A percentile compares a stretch with the other conserved stretches of the same genome.
Evolutionary conservation across 208 protist species (phyloP).

Genomic region (Trichomonas gallinae): DNA sequence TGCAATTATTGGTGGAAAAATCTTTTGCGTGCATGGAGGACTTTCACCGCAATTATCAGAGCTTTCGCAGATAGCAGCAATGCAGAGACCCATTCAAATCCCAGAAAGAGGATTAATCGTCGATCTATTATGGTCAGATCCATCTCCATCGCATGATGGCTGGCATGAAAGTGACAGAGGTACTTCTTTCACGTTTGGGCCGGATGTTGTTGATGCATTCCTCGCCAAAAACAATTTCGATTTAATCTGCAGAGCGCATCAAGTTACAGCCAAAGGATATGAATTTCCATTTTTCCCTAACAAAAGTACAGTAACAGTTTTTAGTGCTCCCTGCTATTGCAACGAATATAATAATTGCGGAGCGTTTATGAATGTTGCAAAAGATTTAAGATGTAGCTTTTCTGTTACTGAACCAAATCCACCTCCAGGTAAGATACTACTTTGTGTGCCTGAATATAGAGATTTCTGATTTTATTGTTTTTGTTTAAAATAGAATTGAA

Average conservation of each 20-base stretch:
- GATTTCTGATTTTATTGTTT: neutral
- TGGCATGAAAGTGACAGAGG: conserved; percentile 93
- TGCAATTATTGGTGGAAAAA: conserved; percentile 63
- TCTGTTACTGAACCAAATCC: neutral
- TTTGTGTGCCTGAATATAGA: neutral
- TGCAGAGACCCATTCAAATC: neutral
- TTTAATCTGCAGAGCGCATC: conserved; percentile 93
- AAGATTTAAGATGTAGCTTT: conserved; percentile 51
- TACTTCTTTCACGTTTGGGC: conserved; percentile 92
- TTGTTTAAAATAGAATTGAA: neutral
- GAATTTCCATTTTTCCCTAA: conserved; percentile 92
- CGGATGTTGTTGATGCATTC: conserved; percentile 90
- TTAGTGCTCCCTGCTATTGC: conserved; percentile 99
- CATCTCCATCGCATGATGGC: conserved; percentile 58
- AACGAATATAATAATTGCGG: conserved; percentile 95
- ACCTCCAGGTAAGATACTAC: neutral
- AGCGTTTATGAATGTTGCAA: conserved; percentile 65
- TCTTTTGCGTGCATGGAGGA: conserved; percentile 80
- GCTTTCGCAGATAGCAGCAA: neutral
- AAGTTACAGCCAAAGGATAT: conserved; percentile 65
- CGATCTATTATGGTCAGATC: conserved; percentile 97
- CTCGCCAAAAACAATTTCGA: conserved; percentile 94
- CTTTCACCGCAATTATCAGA: neutral
- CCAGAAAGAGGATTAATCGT: conserved; percentile 68
- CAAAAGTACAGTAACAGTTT: conserved; percentile 94